Base-by-base conservation (phyloP, 352 stramenopile species). In the Phytophthora parvispora region DNA sequence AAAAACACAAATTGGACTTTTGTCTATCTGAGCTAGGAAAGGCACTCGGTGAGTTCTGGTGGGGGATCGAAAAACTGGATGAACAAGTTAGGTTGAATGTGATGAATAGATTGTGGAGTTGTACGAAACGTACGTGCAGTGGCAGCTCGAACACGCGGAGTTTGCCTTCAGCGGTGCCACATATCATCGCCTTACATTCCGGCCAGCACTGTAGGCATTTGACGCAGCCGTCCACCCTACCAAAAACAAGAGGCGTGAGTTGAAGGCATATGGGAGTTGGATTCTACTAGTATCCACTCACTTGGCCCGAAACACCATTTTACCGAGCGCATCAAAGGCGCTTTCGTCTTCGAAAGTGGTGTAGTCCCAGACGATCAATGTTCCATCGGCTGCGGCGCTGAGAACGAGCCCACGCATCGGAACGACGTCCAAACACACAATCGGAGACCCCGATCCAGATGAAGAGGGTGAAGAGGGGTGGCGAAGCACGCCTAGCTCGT, bases 341-440 rank as follows among this genome's bases (percentile, higher is more conserved):
- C 43, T 73, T 50, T 75, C 68, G 27, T 81, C 71, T n/a, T 89
- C 76, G 38, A 75, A 80, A 32, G 32, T 24, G 1, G 50, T 80
- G 60, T 92, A 92, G 71, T 87, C 81, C 84, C 85, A 94, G 20
- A 88, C 68, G 6, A 86, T 29, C 16, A 94, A 45, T 1, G 72
- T 89, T 16, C 87, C 87, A 42, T 94, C 85, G 6, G 69, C 77
- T 24, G 80, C 70, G 1, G 65, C 86, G 9, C 75, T 84, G 16
- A 92, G 34, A 20, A 93, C 67, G 20, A 84, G 53, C 0, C 83
- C 85, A 13, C 52, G 64, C 1, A 68, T 38, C 9, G 69, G 72
- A 0, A 87, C 40, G 16, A 91, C 53, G 10, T 92, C 75, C 12
- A 95, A 34, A 15, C 78, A 76, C 25, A 91, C 75, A 25, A 93